Base-by-base conservation (phyloP, 2,329 filamentous ascomycete genomes). In the Trematosphaeria pertusa region DNA sequence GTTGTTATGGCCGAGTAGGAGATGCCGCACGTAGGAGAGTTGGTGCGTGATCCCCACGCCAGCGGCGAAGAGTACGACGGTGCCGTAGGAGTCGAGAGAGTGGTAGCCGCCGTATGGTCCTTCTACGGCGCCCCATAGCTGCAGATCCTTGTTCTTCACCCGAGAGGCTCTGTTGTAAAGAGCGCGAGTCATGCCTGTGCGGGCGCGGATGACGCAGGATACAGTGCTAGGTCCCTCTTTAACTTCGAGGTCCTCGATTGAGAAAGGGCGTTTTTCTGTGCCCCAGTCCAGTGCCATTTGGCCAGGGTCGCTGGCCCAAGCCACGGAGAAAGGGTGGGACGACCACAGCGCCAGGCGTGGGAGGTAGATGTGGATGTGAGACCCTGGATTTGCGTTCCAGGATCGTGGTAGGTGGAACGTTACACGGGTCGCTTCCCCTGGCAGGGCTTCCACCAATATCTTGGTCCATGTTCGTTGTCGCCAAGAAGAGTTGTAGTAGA, bases 21-120 rank as follows among this genome's bases (percentile, higher is more conserved):
- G 62, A 39, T 92, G 86, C 43, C 84, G 86, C 5, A 96, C 80
- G 69, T 94, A 95, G 9, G 90, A 88, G 15, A 97, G 82, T 67
- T 95, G 90, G 69, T 97, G 92, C 0, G 92, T 96, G 71, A 97
- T 97, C 46, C 93, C 93, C 2, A 92, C 90, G 33, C 92, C 89
- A 40, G 90, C 91, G 3, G 91, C 91, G 62, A 97, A 90, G 48
- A 97, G 86, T 37, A 97, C 81, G 20, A 86, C 84, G 26, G 93
- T 92, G 18, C 93, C 92, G 71, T 96, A 97, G 4, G 91, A 96
- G 71, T 91, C 86, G 52, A 96, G 84, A 38, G 83, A 86, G 71
- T 94, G 87, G 15, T 52, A 32, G 63, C 89, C 86, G 17, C 86
- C 73, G 63, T 97, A 97, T 0, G 92, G 91, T 0, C 93, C 92